phyloP scores from a whole-genome alignment of 768 basidiomycete species.

The Macrolepiota albuminosa region DNA sequence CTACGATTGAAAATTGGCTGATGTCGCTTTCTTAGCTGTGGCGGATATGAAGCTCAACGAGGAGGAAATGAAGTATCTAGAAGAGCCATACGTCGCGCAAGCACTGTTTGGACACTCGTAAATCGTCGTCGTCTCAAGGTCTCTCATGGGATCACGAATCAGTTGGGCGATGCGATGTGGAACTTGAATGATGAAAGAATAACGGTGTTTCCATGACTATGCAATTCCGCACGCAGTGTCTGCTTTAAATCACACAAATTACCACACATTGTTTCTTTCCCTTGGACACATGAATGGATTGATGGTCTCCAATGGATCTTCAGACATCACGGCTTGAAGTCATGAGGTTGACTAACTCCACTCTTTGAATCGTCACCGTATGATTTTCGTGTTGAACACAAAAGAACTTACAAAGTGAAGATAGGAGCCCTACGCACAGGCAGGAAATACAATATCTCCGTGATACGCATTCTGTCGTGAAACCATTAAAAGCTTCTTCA shows the following conservation, averaged over 20 bases:
- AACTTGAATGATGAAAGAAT: neutral
- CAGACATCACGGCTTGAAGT: too few species aligned
- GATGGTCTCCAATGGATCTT: too few species aligned
- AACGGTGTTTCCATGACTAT: too few species aligned
- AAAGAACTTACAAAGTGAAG: neutral
- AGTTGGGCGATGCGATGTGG: neutral
- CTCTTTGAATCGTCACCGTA: too few species aligned
- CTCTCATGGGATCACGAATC: neutral
- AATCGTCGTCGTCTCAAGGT: too few species aligned
- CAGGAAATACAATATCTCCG: neutral
- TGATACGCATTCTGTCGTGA: neutral
- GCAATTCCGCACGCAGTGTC: too few species aligned
- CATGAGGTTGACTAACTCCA: too few species aligned
- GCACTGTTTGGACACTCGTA: neutral
- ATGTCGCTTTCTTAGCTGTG: conserved; percentile 24
- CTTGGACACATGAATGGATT: too few species aligned
- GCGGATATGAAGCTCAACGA: conserved; percentile 44
- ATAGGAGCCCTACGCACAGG: neutral
- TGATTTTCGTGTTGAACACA: neutral
- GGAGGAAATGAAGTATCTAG: conserved; percentile 54
- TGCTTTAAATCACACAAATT: too few species aligned
- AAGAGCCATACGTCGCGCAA: conserved; percentile 38
- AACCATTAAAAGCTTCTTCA: too few species aligned
- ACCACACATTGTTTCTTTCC: too few species aligned
- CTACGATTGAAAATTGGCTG: neutral